Conservation (phyloP, 495 filamentous ascomycete species). For the Oidiodendron maius region DNA sequence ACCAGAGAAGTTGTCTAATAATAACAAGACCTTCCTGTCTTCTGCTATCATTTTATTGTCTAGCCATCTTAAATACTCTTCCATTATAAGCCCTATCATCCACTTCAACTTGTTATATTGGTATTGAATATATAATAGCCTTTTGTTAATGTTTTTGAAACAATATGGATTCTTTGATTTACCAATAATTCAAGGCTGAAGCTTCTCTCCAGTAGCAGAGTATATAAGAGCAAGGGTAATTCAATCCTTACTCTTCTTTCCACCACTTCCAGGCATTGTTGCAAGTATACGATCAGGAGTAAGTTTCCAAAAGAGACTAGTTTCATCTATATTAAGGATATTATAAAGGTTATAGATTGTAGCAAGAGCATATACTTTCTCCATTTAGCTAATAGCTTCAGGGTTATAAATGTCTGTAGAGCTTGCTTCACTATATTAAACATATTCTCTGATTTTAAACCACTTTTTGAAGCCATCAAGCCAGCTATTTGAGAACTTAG, state of each 20-base stretch:
- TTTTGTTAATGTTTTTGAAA: neutral
- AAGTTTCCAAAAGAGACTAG: no score
- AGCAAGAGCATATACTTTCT: slow-evolving; percentile 15
- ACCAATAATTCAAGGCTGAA: slow-evolving; percentile 26
- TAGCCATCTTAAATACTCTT: slow-evolving; percentile 21
- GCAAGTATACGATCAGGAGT: slow-evolving; percentile 21
- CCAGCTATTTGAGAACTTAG: slow-evolving; percentile 25
- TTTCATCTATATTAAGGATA: slow-evolving; percentile 28
- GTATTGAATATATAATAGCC: slow-evolving; percentile 1
- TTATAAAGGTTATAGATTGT: slow-evolving; percentile 19
- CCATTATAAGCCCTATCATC: slow-evolving; percentile 24
- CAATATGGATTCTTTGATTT: slow-evolving; percentile 18
- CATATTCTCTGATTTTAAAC: slow-evolving; percentile 4
- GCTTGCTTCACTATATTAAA: slow-evolving; percentile 14
- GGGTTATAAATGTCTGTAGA: slow-evolving; percentile 1
- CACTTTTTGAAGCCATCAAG: slow-evolving; percentile 23
- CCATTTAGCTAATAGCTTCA: neutral
- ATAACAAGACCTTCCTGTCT: slow-evolving; percentile 23
- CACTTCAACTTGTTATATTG: slow-evolving; percentile 25
- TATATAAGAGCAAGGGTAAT: no score
- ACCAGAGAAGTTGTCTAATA: slow-evolving; percentile 29
- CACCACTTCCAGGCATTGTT: slow-evolving; percentile 1
- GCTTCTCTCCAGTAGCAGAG: slow-evolving; percentile 11
- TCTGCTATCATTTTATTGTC: slow-evolving; percentile 19
- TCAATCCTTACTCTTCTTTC: neutral